Evolutionary conservation across 2,329 filamentous ascomycete genomes (phyloP).

Genomic region (Clonostachys solani): DNA sequence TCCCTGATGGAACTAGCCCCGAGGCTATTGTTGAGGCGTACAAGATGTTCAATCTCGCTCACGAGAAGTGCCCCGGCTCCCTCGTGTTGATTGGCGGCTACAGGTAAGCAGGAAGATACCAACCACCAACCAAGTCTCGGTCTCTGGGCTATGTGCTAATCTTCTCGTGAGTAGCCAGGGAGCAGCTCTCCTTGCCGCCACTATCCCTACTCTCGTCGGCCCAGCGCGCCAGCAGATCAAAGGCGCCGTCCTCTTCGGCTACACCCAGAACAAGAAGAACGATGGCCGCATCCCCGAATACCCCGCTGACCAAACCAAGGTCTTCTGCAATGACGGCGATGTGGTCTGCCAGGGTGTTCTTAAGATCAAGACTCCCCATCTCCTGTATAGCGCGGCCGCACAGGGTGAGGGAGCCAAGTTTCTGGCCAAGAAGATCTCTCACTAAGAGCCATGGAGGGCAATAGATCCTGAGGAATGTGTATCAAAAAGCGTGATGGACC

Average conservation of each 20-base stretch:
- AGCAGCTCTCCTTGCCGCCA: slow-evolving; percentile 16
- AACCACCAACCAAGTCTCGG: background rate
- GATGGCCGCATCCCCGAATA: slow-evolving; percentile 27
- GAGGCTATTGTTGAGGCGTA: slow-evolving; percentile 25
- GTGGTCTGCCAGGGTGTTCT: background rate
- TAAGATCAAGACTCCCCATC: too few relatives aligned
- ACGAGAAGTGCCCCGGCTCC: slow-evolving; percentile 26
- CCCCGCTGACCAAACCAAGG: slow-evolving; percentile 24
- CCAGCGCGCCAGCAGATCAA: slow-evolving; percentile 14
- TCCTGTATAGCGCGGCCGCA: too few relatives aligned
- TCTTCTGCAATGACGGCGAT: slow-evolving; percentile 26
- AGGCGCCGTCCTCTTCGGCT: slow-evolving; percentile 15
- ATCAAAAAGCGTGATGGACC: too few relatives aligned
- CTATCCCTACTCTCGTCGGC: slow-evolving; percentile 14
- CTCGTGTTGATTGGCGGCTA: slow-evolving; percentile 31
- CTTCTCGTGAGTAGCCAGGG: slow-evolving; percentile 17
- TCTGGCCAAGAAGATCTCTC: too few relatives aligned
- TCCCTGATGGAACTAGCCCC: slow-evolving; percentile 20
- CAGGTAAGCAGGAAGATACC: slow-evolving; percentile 6
- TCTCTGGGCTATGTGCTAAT: background rate
- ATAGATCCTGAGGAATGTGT: too few relatives aligned
- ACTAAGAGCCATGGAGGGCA: too few relatives aligned
- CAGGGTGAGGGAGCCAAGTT: too few relatives aligned
- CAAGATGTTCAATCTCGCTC: slow-evolving; percentile 23
- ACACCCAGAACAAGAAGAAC: slow-evolving; percentile 20